Conservation (phyloP, 352 stramenopile species). For the Globisporangium takayamanum region DNA sequence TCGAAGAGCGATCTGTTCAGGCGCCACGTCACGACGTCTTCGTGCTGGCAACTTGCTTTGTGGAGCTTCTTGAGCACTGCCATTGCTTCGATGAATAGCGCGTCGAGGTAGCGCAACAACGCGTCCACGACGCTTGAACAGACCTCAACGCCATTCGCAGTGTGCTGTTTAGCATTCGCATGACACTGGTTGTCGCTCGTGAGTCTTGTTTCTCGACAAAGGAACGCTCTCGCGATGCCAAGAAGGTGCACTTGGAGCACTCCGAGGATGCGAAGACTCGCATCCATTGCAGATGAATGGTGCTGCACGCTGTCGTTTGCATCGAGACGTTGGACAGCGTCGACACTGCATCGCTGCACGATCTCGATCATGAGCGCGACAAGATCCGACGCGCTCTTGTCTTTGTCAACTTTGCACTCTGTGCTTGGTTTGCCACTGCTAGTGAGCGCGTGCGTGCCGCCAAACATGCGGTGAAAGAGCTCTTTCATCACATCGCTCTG, state of each 20-base stretch:
- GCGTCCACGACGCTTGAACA: slow-evolving; percentile 19
- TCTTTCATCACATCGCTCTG: slow-evolving; percentile 23
- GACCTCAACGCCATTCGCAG: not conserved
- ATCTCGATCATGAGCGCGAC: slow-evolving; percentile 8
- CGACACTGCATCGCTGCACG: slow-evolving; percentile 6
- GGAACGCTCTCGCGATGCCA: slow-evolving; percentile 14
- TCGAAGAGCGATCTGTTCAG: slow-evolving; percentile 51
- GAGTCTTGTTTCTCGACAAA: not conserved
- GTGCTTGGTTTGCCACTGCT: not conserved
- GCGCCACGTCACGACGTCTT: slow-evolving; percentile 38
- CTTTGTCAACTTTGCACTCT: not conserved
- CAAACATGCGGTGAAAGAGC: slow-evolving; percentile 14
- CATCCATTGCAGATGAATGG: not conserved
- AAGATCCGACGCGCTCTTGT: slow-evolving; percentile 1
- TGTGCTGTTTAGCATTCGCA: not conserved
- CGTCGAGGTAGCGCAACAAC: slow-evolving; percentile 35
- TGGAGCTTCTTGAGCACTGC: slow-evolving; percentile 40
- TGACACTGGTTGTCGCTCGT: not conserved
- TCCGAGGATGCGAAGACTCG: slow-evolving; percentile 22
- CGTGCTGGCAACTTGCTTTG: slow-evolving; percentile 44
- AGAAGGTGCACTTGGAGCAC: slow-evolving; percentile 42
- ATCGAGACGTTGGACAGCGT: slow-evolving; percentile 10
- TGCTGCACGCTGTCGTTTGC: not conserved
- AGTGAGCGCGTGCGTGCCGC: not conserved
- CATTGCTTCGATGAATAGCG: slow-evolving; percentile 25